Evolutionary conservation across 805 yeast species (phyloP).

Genomic region (Metschnikowia corniflorae): DNA sequence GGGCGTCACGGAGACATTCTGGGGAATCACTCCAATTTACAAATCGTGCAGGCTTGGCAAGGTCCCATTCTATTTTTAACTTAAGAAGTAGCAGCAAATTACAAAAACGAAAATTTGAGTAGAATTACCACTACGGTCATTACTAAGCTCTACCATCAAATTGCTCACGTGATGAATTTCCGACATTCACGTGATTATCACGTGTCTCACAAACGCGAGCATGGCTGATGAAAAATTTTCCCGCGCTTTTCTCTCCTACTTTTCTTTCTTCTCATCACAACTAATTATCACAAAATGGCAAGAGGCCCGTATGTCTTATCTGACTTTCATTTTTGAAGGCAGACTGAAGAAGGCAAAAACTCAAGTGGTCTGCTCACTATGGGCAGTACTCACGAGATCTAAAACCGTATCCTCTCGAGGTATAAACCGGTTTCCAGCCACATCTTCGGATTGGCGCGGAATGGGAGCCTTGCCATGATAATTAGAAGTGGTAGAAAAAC

Average conservation of each 20-base stretch:
- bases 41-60: too few relatives aligned
- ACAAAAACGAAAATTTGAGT: too few relatives aligned
- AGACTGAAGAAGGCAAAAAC: slow-evolving; percentile 19
- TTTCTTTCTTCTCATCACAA: slow-evolving; percentile 11
- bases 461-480: slow-evolving; percentile 51
- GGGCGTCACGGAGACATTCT: too few relatives aligned
- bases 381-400: slow-evolving; percentile 9
- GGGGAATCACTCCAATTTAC: too few relatives aligned
- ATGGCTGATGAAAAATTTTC: slow-evolving; percentile 3
- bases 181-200: too few relatives aligned
- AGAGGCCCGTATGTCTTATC: slow-evolving; percentile 50
- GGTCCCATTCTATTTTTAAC: too few relatives aligned
- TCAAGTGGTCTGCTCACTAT: slow-evolving; percentile 8
- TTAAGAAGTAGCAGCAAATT: too few relatives aligned
- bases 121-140: too few relatives aligned
- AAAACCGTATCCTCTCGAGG: slow-evolving; percentile 11
- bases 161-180: too few relatives aligned
- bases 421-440: slow-evolving; percentile 23
- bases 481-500: slow-evolving; percentile 20
- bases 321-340: slow-evolving; percentile 17
- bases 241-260: neutral
- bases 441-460: slow-evolving; percentile 26
- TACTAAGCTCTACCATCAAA: too few relatives aligned
- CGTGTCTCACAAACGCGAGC: too few relatives aligned
- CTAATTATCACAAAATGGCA: slow-evolving; percentile 41